Base-by-base conservation (phyloP, 805 yeast genomes). In the Ogataea glucozyma region DNA sequence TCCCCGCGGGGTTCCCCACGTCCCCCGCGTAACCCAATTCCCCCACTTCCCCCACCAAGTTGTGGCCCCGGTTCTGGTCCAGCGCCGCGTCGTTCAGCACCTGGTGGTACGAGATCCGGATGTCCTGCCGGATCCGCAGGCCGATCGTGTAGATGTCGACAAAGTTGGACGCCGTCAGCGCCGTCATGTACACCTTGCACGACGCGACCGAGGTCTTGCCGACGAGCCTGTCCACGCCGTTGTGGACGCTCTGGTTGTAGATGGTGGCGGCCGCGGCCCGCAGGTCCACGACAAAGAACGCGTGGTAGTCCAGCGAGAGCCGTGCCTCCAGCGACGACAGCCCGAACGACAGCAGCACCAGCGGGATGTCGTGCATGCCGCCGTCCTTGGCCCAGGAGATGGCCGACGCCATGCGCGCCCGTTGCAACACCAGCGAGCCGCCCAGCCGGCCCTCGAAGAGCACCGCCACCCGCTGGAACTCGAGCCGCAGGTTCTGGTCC, bases 121-220 rank as follows among this genome's bases (percentile, higher is more conserved):
- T 83, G 49, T 88, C 96, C 52, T 83, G 85, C 27, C 79, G 71
- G 69, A 89, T 81, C 52, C 96, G 71, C 38, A 75, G 62, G 14
- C 87, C 66, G 2, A 93, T 81, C 42, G 81, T 81, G 55, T 78
- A 76, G 33, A 93, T 82, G 61, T 90, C 97, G 49, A 83, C 72
- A 22, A 88, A 69, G 55, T 85, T 88, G 0, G 96, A 83, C 0
- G 93, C 93, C 0, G 95, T 83, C 56, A 93, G 71, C 0, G 96
- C 88, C 0, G 98, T 90, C 46, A 85, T 69, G 54, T 77, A 88
- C 2, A 87, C 56, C 44, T 78, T 78, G 12, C 83, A 70, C 0
- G 78, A 67, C 2, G 71, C 78, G 48, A 83, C 71, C 9, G 67
- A 65, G 2, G 76, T 59, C 2, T 67, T 62, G 0, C 79, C 84